Conservation (phyloP, 352 stramenopile genomes). For the Phytophthora foliorum region DNA sequence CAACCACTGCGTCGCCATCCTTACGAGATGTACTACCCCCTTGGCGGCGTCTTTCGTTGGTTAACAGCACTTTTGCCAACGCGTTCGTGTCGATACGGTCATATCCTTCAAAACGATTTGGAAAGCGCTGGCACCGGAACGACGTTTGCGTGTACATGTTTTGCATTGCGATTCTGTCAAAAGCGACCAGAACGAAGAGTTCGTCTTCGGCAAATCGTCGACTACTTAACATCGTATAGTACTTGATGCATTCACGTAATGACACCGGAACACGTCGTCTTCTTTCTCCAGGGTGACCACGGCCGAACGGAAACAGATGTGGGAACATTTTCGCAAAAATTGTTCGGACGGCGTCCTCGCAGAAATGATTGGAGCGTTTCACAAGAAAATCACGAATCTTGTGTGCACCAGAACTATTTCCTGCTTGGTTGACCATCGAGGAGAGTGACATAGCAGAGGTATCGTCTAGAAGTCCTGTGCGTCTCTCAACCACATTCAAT, state of each 20-base stretch:
- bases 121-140: conserved; percentile 1
- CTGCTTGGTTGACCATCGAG: no score
- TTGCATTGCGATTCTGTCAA: conserved; percentile 1
- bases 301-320: no score
- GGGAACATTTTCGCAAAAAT: conserved; percentile 7
- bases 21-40: neutral
- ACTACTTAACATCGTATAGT: conserved; percentile 10
- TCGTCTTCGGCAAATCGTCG: conserved; percentile 16
- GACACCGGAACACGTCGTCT: no score
- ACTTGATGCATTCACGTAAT: no score
- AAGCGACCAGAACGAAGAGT: neutral
- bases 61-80: neutral
- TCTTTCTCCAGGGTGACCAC: no score
- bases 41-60: conserved; percentile 3
- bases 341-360: neutral
- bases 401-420: neutral
- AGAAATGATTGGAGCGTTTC: neutral
- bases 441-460: neutral
- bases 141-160: conserved; percentile 17
- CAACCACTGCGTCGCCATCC: neutral
- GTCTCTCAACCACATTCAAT: neutral
- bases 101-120: conserved; percentile 4
- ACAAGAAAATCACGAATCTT: neutral
- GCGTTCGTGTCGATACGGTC: neutral
- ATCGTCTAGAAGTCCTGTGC: neutral